These are phyloP conservation scores for Hippophae gyantsensis DNA, from an alignment of 306 rosid genomes.

Conservation along the genomic window DNA sequence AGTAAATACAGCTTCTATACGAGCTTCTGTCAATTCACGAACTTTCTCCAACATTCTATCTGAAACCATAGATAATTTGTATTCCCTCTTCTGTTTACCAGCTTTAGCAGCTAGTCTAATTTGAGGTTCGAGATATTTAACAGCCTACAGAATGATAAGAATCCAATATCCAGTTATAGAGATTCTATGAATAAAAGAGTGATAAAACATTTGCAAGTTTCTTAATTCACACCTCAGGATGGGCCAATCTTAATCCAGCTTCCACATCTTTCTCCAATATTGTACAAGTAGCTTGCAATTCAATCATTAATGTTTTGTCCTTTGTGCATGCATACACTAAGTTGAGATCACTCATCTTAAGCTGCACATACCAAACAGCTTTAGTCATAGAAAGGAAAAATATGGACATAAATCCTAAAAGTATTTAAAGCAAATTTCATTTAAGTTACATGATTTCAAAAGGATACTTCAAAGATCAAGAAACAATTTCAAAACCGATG, in stretches of 20 bases:
- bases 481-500: neutral
- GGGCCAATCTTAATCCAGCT: conserved; percentile 86
- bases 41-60: conserved; percentile 76
- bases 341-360: conserved; percentile 81
- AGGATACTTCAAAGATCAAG: neutral
- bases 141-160: conserved; percentile 47
- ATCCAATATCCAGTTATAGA: conserved; percentile 17
- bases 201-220: conserved; percentile 13
- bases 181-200: conserved; percentile 9
- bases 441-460: too few relatives aligned
- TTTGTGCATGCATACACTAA: conserved; percentile 87
- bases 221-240: conserved; percentile 73
- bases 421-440: too few relatives aligned
- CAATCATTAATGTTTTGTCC: conserved; percentile 96
- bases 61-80: conserved; percentile 75
- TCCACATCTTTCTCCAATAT: conserved; percentile 83
- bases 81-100: conserved; percentile 77
- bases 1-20: conserved; percentile 75
- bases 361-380: conserved; percentile 43
- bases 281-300: conserved; percentile 80
- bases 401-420: neutral
- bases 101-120: conserved; percentile 80
- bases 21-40: conserved; percentile 55
- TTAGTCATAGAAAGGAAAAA: conserved; percentile 13
- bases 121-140: conserved; percentile 91